These are phyloP conservation scores for Cucurbita argyrosperma DNA, from an alignment of 306 rosid species.

Conservation along the genomic window DNA sequence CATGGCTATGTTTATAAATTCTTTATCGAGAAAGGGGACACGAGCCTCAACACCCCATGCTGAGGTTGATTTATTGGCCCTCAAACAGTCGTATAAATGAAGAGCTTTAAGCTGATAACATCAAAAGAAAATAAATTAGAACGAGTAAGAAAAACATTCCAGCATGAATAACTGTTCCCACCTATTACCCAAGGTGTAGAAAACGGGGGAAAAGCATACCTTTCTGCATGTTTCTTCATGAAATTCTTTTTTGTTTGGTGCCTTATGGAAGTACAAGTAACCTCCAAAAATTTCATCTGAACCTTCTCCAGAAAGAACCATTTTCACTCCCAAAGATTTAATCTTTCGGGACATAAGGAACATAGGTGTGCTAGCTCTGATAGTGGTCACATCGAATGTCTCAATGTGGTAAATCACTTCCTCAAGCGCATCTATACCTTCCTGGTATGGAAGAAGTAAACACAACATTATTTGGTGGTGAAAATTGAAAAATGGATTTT, in stretches of 20 bases:
- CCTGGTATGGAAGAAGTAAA: conserved; percentile 29
- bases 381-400: conserved; percentile 88
- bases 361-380: conserved; percentile 99
- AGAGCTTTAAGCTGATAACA: conserved; percentile 67
- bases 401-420: conserved; percentile 94
- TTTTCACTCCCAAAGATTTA: conserved; percentile 95
- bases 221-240: conserved; percentile 89
- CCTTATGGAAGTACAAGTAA: conserved; percentile 93
- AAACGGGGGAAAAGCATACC: conserved; percentile 24
- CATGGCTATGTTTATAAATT: conserved; percentile 62
- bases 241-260: conserved; percentile 84
- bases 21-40: conserved; percentile 91
- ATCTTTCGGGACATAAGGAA: conserved; percentile 97
- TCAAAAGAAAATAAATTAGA: conserved; percentile 9
- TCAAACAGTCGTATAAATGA: conserved; percentile 89
- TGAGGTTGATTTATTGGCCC: conserved; percentile 92
- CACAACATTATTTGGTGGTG: neutral
- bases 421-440: conserved; percentile 95
- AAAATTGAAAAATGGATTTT: neutral
- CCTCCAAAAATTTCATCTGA: conserved; percentile 98
- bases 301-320: conserved; percentile 99
- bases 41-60: conserved; percentile 99
- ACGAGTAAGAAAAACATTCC: conserved; percentile 4
- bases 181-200: neutral
- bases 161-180: neutral